These are phyloP conservation scores for Kwoniella bestiolae DNA, from an alignment of 768 basidiomycete species.

Conservation along the genomic window DNA sequence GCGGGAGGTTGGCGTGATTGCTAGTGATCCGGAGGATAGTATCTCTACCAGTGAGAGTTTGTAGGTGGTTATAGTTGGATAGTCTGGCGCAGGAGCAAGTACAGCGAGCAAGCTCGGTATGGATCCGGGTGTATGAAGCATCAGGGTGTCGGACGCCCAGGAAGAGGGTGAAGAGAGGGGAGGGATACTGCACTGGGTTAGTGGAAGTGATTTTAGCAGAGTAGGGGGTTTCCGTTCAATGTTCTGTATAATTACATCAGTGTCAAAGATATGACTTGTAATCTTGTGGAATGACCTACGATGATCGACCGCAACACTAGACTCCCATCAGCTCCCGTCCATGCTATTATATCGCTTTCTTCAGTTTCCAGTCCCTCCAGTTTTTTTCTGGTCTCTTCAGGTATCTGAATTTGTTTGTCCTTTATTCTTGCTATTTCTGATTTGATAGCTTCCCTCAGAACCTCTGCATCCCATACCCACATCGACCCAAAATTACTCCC, in stretches of 20 bases:
- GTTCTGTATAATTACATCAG: constrained; percentile 65
- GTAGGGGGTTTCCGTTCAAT: constrained; percentile 82
- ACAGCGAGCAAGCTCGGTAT: constrained; percentile 14
- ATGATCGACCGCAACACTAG: constrained; percentile 39
- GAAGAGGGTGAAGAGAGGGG: not conserved
- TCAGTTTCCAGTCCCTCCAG: constrained; percentile 31
- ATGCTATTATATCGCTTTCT: constrained; percentile 50
- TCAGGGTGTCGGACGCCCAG: constrained; percentile 17
- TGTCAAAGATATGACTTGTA: not conserved
- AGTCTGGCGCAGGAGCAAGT: not conserved
- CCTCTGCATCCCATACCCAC: constrained; percentile 72
- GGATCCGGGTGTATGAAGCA: constrained; percentile 18
- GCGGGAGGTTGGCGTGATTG: not conserved
- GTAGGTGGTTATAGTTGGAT: constrained; percentile 5
- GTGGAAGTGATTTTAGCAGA: constrained; percentile 41
- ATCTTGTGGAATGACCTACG: constrained; percentile 25
- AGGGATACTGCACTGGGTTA: constrained; percentile 14
- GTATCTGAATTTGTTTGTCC: not conserved
- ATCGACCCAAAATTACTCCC: constrained; percentile 21
- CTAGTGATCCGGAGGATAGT: constrained; percentile 12
- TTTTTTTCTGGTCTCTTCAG: constrained; percentile 32
- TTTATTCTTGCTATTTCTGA: constrained; percentile 15
- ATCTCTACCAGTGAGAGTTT: constrained; percentile 17
- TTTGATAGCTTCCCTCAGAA: constrained; percentile 59
- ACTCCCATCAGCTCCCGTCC: constrained; percentile 39